phyloP scores from a whole-genome alignment of 2,329 filamentous ascomycete species.

The Clonostachys byssicola region DNA sequence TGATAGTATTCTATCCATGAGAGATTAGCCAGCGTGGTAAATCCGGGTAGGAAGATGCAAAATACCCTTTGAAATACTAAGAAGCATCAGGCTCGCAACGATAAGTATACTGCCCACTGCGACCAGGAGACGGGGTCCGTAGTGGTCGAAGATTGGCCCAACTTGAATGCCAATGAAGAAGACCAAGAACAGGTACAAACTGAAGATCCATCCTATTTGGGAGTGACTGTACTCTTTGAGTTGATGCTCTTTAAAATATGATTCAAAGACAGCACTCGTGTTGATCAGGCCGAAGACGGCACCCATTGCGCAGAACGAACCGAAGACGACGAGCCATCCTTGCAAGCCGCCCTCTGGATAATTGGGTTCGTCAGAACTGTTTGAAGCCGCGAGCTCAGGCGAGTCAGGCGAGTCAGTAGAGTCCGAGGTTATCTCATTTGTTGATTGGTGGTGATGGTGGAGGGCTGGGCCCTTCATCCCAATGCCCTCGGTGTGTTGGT shows the following conservation, averaged over 20 bases:
- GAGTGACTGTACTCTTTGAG: conserved; percentile 30
- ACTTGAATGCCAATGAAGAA: conserved; percentile 40
- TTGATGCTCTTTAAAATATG: conserved; percentile 38
- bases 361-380: neutral
- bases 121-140: conserved; percentile 34
- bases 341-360: conserved; percentile 67
- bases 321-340: conserved; percentile 69
- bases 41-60: conserved; percentile 54
- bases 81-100: conserved; percentile 50
- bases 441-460: neutral
- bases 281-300: conserved; percentile 65
- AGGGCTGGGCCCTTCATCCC: no score
- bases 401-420: neutral
- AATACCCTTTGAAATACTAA: conserved; percentile 40
- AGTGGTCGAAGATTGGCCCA: conserved; percentile 41
- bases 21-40: conserved; percentile 51
- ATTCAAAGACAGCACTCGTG: conserved; percentile 48
- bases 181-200: conserved; percentile 36
- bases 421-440: neutral
- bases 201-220: conserved; percentile 45
- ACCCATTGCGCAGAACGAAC: conserved; percentile 63
- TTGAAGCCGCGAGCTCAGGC: no score
- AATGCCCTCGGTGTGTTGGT: no score
- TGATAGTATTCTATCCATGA: conserved; percentile 39
- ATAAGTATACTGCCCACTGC: conserved; percentile 27